These are phyloP conservation scores for Jatropha podagrica DNA, from an alignment of 441 rosid species.

Conservation along the genomic window DNA sequence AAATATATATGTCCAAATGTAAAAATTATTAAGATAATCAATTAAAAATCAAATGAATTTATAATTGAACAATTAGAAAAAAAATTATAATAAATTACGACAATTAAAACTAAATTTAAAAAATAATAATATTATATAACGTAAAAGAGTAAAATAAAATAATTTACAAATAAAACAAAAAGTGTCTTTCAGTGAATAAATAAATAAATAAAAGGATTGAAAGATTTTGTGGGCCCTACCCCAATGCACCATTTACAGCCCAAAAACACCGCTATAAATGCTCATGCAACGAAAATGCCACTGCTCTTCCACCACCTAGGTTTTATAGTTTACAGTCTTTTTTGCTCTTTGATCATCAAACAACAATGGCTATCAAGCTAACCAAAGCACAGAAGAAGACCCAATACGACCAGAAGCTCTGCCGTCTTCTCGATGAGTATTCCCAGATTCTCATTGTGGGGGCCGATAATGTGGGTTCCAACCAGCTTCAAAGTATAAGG, in stretches of 20 bases:
- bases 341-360: background rate
- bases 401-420: slow-evolving; percentile 66
- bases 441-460: slow-evolving; percentile 66
- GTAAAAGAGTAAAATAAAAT: too few species aligned
- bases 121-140: too few species aligned
- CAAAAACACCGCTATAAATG: background rate
- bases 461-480: slow-evolving; percentile 89
- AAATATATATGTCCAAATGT: too few species aligned
- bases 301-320: background rate
- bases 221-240: slow-evolving; percentile 11
- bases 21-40: too few species aligned
- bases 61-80: too few species aligned
- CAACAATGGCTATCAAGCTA: slow-evolving; percentile 45
- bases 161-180: too few species aligned
- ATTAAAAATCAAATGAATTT: too few species aligned
- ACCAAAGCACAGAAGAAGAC: slow-evolving; percentile 78
- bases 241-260: background rate
- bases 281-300: background rate
- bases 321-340: background rate
- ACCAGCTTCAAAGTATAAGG: slow-evolving; percentile 79
- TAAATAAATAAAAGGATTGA: too few species aligned
- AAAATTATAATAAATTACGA: too few species aligned
- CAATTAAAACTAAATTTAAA: too few species aligned
- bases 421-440: slow-evolving; percentile 69
- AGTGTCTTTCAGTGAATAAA: too few species aligned